Percentiles rank a stretch among this genome's conserved stretches.
Conservation (phyloP, 768 basidiomycete genomes). For the Lentinula raphanica region DNA sequence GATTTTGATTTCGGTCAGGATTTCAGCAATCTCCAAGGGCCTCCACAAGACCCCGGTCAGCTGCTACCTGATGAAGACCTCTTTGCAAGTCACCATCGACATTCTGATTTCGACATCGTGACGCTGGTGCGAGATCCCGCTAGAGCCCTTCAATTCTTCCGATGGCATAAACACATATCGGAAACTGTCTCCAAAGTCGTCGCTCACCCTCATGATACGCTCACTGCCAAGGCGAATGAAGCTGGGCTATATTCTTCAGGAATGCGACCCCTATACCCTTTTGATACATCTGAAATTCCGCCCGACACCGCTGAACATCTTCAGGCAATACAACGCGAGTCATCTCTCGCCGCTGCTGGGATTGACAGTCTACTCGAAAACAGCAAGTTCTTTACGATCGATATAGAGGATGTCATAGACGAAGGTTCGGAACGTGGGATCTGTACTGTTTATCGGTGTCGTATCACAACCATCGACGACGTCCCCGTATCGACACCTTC, state of each 20-base stretch:
- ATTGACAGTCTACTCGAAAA: neutral
- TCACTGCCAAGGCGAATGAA: conserved; percentile 11
- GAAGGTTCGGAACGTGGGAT: conserved; percentile 9
- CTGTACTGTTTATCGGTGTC: conserved; percentile 12
- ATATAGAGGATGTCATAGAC: neutral
- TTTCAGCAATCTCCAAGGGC: neutral
- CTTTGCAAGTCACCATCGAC: conserved; percentile 15
- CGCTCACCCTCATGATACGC: conserved; percentile 12
- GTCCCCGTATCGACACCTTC: conserved; percentile 8
- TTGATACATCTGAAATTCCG: conserved; percentile 4
- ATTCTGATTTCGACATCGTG: conserved; percentile 21
- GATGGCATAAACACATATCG: conserved; percentile 18
- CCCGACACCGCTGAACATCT: no score
- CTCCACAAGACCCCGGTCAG: neutral
- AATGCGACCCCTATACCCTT: conserved; percentile 8
- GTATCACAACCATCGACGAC: conserved; percentile 17
- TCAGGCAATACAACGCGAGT: neutral
- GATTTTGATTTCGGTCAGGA: neutral
- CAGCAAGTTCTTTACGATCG: conserved; percentile 5
- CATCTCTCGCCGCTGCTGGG: neutral
- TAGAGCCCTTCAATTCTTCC: conserved; percentile 23
- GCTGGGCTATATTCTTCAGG: conserved; percentile 6
- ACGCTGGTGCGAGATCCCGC: conserved; percentile 18
- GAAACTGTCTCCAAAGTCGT: conserved; percentile 12
- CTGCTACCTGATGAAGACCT: conserved; percentile 17